A percentile compares a stretch with the other conserved stretches of the same genome.
Evolutionary conservation across 306 rosid genomes (phyloP).

Genomic region (Rosa lucieae): DNA sequence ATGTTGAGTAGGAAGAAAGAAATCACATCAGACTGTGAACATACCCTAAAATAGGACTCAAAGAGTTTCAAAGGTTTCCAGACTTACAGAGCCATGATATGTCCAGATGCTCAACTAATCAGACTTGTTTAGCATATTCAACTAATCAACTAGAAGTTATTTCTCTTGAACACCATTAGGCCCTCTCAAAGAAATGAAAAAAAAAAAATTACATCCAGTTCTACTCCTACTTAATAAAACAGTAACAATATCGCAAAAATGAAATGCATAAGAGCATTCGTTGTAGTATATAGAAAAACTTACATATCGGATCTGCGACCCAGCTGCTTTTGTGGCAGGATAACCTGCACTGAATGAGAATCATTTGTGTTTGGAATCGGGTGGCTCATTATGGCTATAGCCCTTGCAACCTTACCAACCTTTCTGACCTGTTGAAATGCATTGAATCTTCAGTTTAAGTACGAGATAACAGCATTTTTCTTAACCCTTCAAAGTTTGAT

Average conservation of each 20-base stretch:
- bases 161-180: too few species aligned
- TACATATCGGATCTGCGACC: constrained; percentile 99
- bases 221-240: neutral
- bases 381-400: constrained; percentile 95
- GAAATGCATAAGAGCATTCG: neutral
- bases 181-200: neutral
- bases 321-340: constrained; percentile 95
- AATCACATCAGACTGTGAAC: neutral
- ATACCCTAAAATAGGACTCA: neutral
- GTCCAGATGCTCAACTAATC: neutral
- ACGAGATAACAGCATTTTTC: neutral
- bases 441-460: constrained; percentile 22
- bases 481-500: neutral
- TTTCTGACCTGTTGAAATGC: constrained; percentile 75
- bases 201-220: too few species aligned
- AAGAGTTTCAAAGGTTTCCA: neutral
- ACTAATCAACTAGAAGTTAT: neutral
- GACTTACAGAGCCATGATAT: neutral
- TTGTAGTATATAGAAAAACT: constrained; percentile 34
- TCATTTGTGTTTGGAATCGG: constrained; percentile 88
- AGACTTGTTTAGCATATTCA: neutral
- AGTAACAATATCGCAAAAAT: neutral
- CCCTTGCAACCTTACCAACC: constrained; percentile 97
- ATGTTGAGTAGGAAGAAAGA: neutral
- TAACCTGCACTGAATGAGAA: constrained; percentile 86